Conservation (phyloP, 164 flowering plant genomes). For the Cinnamomum chago region DNA sequence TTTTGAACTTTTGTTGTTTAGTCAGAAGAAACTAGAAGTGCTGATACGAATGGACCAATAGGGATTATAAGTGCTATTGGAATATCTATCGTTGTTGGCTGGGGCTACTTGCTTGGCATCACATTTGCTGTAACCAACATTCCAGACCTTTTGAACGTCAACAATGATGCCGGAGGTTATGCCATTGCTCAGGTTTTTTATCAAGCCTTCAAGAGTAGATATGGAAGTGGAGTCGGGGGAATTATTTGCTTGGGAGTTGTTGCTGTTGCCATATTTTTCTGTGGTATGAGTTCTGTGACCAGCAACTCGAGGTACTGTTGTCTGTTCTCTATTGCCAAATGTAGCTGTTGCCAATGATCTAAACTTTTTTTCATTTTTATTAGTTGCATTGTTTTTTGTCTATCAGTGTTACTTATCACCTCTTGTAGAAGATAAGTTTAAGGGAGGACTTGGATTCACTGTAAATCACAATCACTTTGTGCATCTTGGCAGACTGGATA, state of each 20-base stretch:
- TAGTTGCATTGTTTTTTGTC: no score
- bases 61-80: slow-evolving; percentile 91
- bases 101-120: slow-evolving; percentile 66
- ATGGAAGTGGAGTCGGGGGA: slow-evolving; percentile 87
- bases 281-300: slow-evolving; percentile 63
- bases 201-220: slow-evolving; percentile 71
- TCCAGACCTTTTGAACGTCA: slow-evolving; percentile 52
- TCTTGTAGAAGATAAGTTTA: no score
- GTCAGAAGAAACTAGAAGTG: slow-evolving; percentile 93
- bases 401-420: no score
- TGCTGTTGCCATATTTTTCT: slow-evolving; percentile 86
- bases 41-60: slow-evolving; percentile 88
- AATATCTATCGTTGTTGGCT: slow-evolving; percentile 81
- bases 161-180: slow-evolving; percentile 91
- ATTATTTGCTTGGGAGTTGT: slow-evolving; percentile 77
- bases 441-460: no score
- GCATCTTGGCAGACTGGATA: no score
- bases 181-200: slow-evolving; percentile 92
- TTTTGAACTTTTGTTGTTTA: slow-evolving; percentile 24
- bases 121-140: slow-evolving; percentile 83
- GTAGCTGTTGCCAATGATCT: no score
- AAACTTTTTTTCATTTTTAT: no score
- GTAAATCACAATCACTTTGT: no score
- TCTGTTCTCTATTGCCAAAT: no score
- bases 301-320: slow-evolving; percentile 72